Evolutionary conservation across 2,329 filamentous ascomycete species (phyloP).

Genomic region (Hymenoscyphus infarciens): DNA sequence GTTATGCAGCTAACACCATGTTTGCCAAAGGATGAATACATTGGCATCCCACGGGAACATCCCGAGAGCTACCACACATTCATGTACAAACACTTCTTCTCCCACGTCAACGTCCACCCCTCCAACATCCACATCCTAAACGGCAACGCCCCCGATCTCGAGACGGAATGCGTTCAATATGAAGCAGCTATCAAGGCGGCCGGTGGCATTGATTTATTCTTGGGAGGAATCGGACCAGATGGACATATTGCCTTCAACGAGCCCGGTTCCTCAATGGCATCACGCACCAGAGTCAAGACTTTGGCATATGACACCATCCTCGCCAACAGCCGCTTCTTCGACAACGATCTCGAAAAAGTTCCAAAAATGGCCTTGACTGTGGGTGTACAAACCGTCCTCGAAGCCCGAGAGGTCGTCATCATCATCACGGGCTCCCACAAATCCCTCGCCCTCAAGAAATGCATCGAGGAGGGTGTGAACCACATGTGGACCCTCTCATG

Average conservation of each 20-base stretch:
- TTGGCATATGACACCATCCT: slow-evolving; percentile 83
- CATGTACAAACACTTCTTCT: slow-evolving; percentile 93
- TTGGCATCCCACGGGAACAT: slow-evolving; percentile 77
- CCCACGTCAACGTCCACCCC: slow-evolving; percentile 75
- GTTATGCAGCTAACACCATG: slow-evolving; percentile 10
- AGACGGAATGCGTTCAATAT: slow-evolving; percentile 74
- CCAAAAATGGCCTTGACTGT: slow-evolving; percentile 82
- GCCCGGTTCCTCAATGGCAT: slow-evolving; percentile 73
- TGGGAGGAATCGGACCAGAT: slow-evolving; percentile 81
- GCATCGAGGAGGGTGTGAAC: slow-evolving; percentile 77
- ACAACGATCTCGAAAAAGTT: slow-evolving; percentile 67
- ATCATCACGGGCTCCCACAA: slow-evolving; percentile 82
- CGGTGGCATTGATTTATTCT: slow-evolving; percentile 81
- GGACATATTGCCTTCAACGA: slow-evolving; percentile 92
- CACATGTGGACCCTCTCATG: slow-evolving; percentile 89
- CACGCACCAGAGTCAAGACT: slow-evolving; percentile 80
- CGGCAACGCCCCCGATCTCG: slow-evolving; percentile 72
- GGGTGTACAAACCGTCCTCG: slow-evolving; percentile 77
- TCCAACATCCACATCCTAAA: slow-evolving; percentile 81
- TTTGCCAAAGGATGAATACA: slow-evolving; percentile 80
- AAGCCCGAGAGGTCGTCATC: slow-evolving; percentile 76
- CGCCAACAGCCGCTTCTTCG: slow-evolving; percentile 82
- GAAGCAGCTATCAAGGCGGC: slow-evolving; percentile 71
- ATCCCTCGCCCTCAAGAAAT: slow-evolving; percentile 72
- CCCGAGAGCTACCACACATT: slow-evolving; percentile 86